phyloP scores from a whole-genome alignment of 73 alveolate genomes.

The Paramecium pentaurelia region DNA sequence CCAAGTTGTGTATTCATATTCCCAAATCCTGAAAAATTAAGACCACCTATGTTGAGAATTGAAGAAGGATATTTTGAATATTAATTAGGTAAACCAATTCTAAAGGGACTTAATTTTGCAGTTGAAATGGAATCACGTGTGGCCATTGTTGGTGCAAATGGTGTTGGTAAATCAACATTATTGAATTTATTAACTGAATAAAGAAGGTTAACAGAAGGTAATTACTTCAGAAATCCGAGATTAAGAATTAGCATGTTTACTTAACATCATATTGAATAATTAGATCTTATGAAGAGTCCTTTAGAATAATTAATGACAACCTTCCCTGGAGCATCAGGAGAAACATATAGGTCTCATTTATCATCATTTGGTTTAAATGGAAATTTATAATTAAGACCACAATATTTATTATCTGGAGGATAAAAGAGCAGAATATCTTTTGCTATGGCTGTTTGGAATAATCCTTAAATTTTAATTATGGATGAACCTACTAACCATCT shows the following conservation, averaged over 20 bases:
- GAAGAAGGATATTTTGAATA: conserved; percentile 95
- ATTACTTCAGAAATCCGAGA: conserved; percentile 56
- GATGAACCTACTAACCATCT: conserved; percentile 99
- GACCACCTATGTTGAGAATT: conserved; percentile 95
- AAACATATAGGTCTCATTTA: conserved; percentile 92
- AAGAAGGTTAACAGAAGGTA: conserved; percentile 75
- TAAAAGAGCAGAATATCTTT: conserved; percentile 98
- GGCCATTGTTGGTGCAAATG: conserved; percentile 99
- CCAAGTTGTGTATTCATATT: conserved; percentile 98
- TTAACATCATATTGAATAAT: conserved; percentile 96
- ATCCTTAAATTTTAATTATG: conserved; percentile 97
- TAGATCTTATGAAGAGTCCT: conserved; percentile 93
- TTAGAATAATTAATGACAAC: conserved; percentile 90
- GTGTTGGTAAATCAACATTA: conserved; percentile 99
- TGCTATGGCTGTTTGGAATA: conserved; percentile 94
- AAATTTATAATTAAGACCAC: conserved; percentile 86
- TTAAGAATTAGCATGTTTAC: conserved; percentile 82
- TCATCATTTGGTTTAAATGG: conserved; percentile 97
- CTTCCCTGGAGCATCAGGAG: conserved; percentile 86
- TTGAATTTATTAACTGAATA: conserved; percentile 94
- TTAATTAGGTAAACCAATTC: conserved; percentile 74
- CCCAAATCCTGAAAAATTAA: conserved; percentile 94
- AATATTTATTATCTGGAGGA: conserved; percentile 98
- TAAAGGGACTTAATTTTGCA: conserved; percentile 89
- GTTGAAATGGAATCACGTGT: conserved; percentile 97